Evolutionary conservation across 306 rosid species (phyloP), one percentile per base, ranked within the genome.

Genomic region (Carpinus fangiana): DNA sequence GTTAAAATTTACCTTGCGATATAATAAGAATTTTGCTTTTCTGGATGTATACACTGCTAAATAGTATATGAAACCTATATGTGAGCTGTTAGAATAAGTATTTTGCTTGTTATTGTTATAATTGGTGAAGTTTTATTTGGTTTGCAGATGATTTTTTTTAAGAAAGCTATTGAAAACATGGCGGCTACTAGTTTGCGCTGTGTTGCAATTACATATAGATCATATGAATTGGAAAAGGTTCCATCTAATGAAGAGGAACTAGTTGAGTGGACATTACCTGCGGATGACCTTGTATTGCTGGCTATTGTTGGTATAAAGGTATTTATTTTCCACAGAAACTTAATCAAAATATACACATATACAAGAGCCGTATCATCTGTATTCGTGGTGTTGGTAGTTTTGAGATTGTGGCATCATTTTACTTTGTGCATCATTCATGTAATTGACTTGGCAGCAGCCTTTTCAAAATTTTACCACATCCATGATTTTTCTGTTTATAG

Each of bases 231-330:
- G 66, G 85, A 86, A 79, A 84, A 80, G 17, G 84, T 93, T 81
- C 97, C 97, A 48, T 68, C 74, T 55, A 82, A 86, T 68, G 96
- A 90, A 66, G 96, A 90, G 52, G 92, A 89, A 71, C 90, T 91
- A 54, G 84, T 78, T 73, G 75, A 76, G 61, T 93, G 98, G 98
- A 86, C 89, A 70, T 78, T 89, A 75, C 98, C 98, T n/a, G 98
- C 88, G 80, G 87, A 90, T 53, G 88, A 86, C 81, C 98, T 93
- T 75, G 76, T 86, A 72, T 86, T 93, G 81, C 84, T 93, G 85
- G 98, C 98, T 76, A 90, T 93, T 78, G 88, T 93, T 74, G 98
- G 98, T 76, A 76, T 93, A 69, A 93, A 93, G 98, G 98, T 90
- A 78, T 23, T 67, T 6, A 54, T 9, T 78, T 51, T 83, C 48